Conservation (phyloP, 306 rosid genomes). For the Dalbergia oliveri region DNA sequence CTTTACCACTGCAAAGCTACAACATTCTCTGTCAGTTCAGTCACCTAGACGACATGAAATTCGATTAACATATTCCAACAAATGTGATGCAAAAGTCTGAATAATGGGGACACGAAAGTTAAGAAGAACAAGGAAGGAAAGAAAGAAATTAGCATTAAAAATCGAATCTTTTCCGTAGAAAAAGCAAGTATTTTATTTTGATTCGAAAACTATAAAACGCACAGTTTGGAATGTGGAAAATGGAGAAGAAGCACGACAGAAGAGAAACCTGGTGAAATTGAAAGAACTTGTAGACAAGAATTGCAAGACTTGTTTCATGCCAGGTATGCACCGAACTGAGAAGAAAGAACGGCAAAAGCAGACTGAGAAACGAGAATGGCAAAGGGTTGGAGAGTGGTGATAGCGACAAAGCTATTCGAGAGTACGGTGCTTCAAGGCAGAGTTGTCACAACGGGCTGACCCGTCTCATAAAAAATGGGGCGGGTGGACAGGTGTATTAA, state of each 20-base stretch:
- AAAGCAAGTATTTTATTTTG: not conserved
- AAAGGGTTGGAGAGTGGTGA: not conserved
- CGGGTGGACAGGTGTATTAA: too few relatives aligned
- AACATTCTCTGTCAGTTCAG: slow-evolving; percentile 45
- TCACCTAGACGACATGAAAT: slow-evolving; percentile 1
- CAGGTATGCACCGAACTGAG: slow-evolving; percentile 29
- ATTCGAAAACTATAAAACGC: not conserved
- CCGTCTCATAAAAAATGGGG: too few relatives aligned
- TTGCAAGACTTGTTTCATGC: slow-evolving; percentile 64
- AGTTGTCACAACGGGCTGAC: too few relatives aligned
- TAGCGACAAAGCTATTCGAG: not conserved
- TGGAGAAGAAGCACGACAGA: not conserved
- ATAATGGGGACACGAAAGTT: too few relatives aligned
- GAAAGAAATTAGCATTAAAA: not conserved
- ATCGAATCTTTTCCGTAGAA: not conserved
- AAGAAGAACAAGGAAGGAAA: not conserved
- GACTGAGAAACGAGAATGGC: not conserved
- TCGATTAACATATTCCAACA: slow-evolving; percentile 14
- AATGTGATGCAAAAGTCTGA: not conserved
- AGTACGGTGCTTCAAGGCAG: too few relatives aligned
- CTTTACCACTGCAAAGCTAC: slow-evolving; percentile 62
- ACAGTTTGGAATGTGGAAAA: slow-evolving; percentile 11
- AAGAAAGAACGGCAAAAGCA: slow-evolving; percentile 37
- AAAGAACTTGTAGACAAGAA: slow-evolving; percentile 49
- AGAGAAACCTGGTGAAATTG: slow-evolving; percentile 59